These are phyloP conservation scores for Ogataea nakhonphanomensis DNA, from an alignment of 805 yeast species.

Conservation along the genomic window DNA sequence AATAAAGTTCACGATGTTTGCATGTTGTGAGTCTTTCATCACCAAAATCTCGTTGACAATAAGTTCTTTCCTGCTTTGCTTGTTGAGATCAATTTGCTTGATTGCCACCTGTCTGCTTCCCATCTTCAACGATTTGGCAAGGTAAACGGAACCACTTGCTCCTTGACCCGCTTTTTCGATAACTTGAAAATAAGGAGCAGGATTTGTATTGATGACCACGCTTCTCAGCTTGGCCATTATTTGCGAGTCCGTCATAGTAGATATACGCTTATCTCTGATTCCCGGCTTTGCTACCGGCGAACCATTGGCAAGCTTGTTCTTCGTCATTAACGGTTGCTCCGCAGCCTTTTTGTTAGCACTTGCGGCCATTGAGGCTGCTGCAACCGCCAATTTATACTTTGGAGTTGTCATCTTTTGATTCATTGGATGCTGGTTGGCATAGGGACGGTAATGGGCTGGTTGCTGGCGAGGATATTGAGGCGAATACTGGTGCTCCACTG, in stretches of 20 bases:
- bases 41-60: constrained; percentile 94
- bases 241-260: constrained; percentile 81
- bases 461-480: constrained; percentile 24
- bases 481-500: constrained; percentile 17
- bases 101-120: constrained; percentile 77
- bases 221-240: constrained; percentile 74
- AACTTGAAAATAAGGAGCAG: constrained; percentile 74
- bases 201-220: constrained; percentile 82
- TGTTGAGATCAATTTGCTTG: constrained; percentile 89
- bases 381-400: constrained; percentile 31
- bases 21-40: constrained; percentile 93
- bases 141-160: constrained; percentile 92
- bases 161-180: constrained; percentile 94
- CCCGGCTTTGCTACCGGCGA: constrained; percentile 20
- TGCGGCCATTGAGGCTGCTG: constrained; percentile 34
- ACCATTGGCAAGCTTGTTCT: constrained; percentile 26
- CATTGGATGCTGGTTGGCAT: constrained; percentile 8
- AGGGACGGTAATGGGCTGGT: constrained; percentile 8
- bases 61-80: constrained; percentile 91
- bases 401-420: constrained; percentile 10
- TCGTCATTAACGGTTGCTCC: constrained; percentile 25
- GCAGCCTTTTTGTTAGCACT: constrained; percentile 14
- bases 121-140: constrained; percentile 61
- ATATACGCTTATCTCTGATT: constrained; percentile 47
- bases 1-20: constrained; percentile 89